Conservation (phyloP, 306 rosid genomes). For the Biancaea sappan region DNA sequence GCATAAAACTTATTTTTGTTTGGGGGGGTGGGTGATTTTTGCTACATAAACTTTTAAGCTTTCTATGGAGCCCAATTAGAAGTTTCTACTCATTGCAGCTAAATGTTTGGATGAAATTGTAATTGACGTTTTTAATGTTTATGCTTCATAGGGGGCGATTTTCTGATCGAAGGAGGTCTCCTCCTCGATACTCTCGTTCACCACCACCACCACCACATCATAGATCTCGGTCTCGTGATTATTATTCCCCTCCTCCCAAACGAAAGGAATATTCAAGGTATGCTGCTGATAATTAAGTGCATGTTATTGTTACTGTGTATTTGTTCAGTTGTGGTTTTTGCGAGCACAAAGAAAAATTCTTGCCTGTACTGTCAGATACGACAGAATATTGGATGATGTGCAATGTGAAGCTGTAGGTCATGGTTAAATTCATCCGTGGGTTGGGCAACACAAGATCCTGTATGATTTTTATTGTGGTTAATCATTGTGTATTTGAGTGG, state of each 20-base stretch:
- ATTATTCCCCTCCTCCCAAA: slow-evolving; percentile 75
- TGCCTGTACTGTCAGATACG: not conserved
- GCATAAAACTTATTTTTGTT: too few relatives aligned
- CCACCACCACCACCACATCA: slow-evolving; percentile 78
- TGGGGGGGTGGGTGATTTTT: too few relatives aligned
- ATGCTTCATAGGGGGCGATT: slow-evolving; percentile 46
- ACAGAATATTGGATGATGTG: not conserved
- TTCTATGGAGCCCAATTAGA: not conserved
- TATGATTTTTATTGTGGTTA: slow-evolving; percentile 6
- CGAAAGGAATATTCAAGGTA: slow-evolving; percentile 83
- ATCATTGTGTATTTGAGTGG: not conserved
- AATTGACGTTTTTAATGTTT: slow-evolving; percentile 18
- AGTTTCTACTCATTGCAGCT: slow-evolving; percentile 1
- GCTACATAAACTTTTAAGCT: not conserved
- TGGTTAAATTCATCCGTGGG: not conserved
- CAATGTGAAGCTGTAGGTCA: not conserved
- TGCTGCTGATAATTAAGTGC: not conserved
- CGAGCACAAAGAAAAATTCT: not conserved
- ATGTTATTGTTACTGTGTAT: not conserved
- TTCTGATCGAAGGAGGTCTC: slow-evolving; percentile 82
- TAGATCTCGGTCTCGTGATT: slow-evolving; percentile 73
- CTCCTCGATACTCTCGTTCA: slow-evolving; percentile 75
- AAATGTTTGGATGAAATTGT: not conserved
- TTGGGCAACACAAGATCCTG: not conserved
- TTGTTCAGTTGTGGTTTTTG: too few relatives aligned